These are phyloP conservation scores for Aspergillus spinulosporus DNA, from an alignment of 2,329 filamentous ascomycete species.

Conservation along the genomic window DNA sequence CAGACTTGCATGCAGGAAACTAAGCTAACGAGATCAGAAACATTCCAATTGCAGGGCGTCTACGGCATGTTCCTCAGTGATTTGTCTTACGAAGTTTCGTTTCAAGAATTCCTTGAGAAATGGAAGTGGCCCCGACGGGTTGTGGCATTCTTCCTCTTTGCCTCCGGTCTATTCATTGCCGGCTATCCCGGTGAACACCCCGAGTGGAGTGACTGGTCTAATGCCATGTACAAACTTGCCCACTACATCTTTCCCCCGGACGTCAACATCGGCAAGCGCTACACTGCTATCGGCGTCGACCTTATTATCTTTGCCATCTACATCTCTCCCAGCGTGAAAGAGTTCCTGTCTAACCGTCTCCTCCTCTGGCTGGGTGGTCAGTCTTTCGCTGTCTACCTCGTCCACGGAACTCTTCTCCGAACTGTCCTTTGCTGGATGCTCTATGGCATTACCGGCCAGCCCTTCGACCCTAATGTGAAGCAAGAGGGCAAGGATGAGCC, in stretches of 20 bases:
- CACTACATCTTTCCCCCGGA: conserved; percentile 50
- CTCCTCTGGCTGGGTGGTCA: conserved; percentile 58
- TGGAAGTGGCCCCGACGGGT: conserved; percentile 44
- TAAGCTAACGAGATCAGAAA: conserved; percentile 42
- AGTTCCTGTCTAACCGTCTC: conserved; percentile 51
- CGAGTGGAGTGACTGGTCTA: conserved; percentile 53
- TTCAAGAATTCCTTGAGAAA: conserved; percentile 48
- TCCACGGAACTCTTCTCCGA: conserved; percentile 55
- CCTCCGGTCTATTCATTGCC: conserved; percentile 50
- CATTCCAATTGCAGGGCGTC: conserved; percentile 54
- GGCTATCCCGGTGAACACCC: conserved; percentile 54
- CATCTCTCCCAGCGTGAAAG: conserved; percentile 51
- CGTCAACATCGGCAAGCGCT: conserved; percentile 47
- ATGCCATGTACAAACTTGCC: conserved; percentile 43
- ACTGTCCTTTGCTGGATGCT: conserved; percentile 55
- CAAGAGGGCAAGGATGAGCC: conserved; percentile 41
- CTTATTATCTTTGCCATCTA: conserved; percentile 53
- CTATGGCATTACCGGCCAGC: conserved; percentile 52
- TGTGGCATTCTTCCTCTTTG: conserved; percentile 40
- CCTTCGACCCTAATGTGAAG: conserved; percentile 42
- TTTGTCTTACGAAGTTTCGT: conserved; percentile 48
- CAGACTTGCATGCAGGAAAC: background rate
- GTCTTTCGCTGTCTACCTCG: conserved; percentile 57
- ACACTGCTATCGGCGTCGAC: conserved; percentile 52
- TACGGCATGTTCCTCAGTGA: conserved; percentile 56